Evolutionary conservation across 2,329 filamentous ascomycete genomes (phyloP), one percentile per base, ranked within the genome.

Genomic region (Nigrospora sphaerica): DNA sequence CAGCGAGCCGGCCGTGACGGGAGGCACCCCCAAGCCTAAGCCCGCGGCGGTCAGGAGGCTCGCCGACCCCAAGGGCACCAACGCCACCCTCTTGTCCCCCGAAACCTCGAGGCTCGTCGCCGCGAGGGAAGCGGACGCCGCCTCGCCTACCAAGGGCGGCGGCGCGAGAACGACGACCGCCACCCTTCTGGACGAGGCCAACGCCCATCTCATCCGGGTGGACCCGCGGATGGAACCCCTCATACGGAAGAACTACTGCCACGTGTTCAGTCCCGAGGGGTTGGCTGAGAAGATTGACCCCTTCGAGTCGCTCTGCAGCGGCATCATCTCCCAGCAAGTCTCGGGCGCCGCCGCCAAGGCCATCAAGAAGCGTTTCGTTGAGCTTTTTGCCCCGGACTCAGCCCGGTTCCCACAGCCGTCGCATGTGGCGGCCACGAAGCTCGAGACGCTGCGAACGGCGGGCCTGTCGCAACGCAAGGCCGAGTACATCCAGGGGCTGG

Each of bases 241-340:
- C 16, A 80, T 96, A 42, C 82, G 87, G 47, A 78, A 80, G 47
- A 77, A 95, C 59, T 79, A 78, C 50, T 97, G 92, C 65, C 76
- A 74, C 46, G 69, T 93, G 14, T 97, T 97, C 67, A 86, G 83
- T 2, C 78, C 88, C 0, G 83, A 86, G 52, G 89, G 90, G 0
- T 70, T 97, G n/a, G 80, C 84, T 28, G 89, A 96, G 65, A 75
- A 81, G 52, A 80, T 96, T 49, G 89, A 97, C 65, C 93, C 93
- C 0, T 98, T 96, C 60, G 84, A 86, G 56, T 83, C 81, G 47
- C 75, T 98, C 32, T 78, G 81, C 35, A 91, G 85, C 64, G 86
- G 90, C 44, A 96, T 98, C 61, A 95, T 97, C 57, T 90, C 88
- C 45, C 93, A 97, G 68, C 93, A 98, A 70, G 92, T 98, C 17